These are phyloP conservation scores for Periconia digitata DNA, from an alignment of 2,329 filamentous ascomycete species.

Conservation along the genomic window DNA sequence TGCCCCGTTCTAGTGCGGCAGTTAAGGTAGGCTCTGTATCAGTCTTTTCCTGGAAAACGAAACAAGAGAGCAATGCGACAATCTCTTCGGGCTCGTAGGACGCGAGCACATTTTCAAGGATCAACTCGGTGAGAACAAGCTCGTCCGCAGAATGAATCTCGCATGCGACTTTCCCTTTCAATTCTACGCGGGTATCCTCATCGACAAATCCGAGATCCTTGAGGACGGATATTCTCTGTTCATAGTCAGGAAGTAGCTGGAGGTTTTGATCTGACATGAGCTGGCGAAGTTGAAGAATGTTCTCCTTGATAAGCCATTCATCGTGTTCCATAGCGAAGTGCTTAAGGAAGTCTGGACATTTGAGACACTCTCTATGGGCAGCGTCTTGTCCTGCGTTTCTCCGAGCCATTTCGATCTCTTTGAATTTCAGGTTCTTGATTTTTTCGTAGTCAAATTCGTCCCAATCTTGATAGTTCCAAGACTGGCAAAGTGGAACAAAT, in stretches of 20 bases:
- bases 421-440: slow-evolving; percentile 79
- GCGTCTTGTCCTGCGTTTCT: slow-evolving; percentile 63
- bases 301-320: slow-evolving; percentile 93
- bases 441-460: slow-evolving; percentile 80
- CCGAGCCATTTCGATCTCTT: slow-evolving; percentile 76
- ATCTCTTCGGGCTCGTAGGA: slow-evolving; percentile 97
- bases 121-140: slow-evolving; percentile 90
- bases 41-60: slow-evolving; percentile 98
- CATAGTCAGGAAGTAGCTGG: slow-evolving; percentile 92
- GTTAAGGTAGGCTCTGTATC: slow-evolving; percentile 78
- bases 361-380: slow-evolving; percentile 65
- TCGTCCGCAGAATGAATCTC: slow-evolving; percentile 98
- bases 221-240: slow-evolving; percentile 89
- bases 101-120: slow-evolving; percentile 93
- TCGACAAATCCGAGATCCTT: slow-evolving; percentile 94
- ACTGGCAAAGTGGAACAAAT: slow-evolving; percentile 67
- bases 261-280: slow-evolving; percentile 95
- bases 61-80: slow-evolving; percentile 86
- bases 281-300: slow-evolving; percentile 83
- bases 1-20: slow-evolving; percentile 76
- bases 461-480: slow-evolving; percentile 76
- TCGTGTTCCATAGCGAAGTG: slow-evolving; percentile 97
- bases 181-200: slow-evolving; percentile 78
- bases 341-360: slow-evolving; percentile 79
- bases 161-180: slow-evolving; percentile 98